These are phyloP conservation scores for Williopsis jadinii DNA, from an alignment of 1,139 yeast genomes.

Conservation along the genomic window DNA sequence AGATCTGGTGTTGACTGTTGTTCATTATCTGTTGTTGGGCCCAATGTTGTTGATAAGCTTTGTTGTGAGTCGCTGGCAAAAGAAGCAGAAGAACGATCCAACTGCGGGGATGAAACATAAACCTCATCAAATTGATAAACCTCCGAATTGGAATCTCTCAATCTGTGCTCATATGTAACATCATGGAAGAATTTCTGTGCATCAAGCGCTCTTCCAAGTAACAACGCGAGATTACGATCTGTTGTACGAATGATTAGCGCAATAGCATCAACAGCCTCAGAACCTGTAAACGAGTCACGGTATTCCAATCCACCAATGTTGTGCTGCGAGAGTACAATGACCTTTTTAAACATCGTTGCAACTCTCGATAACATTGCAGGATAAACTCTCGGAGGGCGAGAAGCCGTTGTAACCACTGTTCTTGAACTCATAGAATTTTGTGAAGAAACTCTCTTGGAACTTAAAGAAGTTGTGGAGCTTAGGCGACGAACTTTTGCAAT, in stretches of 20 bases:
- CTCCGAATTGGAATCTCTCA: slow-evolving; percentile 82
- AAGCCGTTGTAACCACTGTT: slow-evolving; percentile 18
- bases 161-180: slow-evolving; percentile 88
- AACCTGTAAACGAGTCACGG: slow-evolving; percentile 91
- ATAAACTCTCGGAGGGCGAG: slow-evolving; percentile 60
- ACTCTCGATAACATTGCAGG: slow-evolving; percentile 88
- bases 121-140: slow-evolving; percentile 79
- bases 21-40: not conserved
- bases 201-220: slow-evolving; percentile 87
- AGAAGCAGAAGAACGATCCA: slow-evolving; percentile 20
- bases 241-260: slow-evolving; percentile 82
- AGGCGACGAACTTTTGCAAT: slow-evolving; percentile 26
- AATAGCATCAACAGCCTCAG: slow-evolving; percentile 86
- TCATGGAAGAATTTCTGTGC: slow-evolving; percentile 94
- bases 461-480: slow-evolving; percentile 25
- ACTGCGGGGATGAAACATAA: slow-evolving; percentile 10
- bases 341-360: slow-evolving; percentile 69
- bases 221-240: slow-evolving; percentile 82
- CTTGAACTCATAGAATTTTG: slow-evolving; percentile 17
- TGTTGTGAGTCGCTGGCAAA: slow-evolving; percentile 14
- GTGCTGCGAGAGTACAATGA: slow-evolving; percentile 66
- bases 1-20: slow-evolving; percentile 7
- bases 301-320: slow-evolving; percentile 93
- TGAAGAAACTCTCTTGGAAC: slow-evolving; percentile 21
- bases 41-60: not conserved